A percentile compares a stretch with the other conserved stretches of the same genome.
Evolutionary conservation across 192 early-diverging fungal genomes (phyloP).

Genomic region (Pilaira anomala): DNA sequence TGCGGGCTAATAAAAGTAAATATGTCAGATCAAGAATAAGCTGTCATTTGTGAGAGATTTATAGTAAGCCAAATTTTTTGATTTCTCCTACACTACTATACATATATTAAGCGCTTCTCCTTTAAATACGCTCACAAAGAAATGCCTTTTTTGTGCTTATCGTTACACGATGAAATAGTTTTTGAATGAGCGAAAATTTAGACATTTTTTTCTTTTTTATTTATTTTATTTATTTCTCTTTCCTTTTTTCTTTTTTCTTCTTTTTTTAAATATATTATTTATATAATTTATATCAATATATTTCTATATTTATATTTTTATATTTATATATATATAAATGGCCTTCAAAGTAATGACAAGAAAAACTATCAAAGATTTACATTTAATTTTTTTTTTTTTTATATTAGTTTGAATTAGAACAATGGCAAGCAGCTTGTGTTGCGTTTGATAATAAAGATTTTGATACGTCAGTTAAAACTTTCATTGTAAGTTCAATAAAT

Average conservation of each 20-base stretch:
- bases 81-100: no score
- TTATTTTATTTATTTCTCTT: conserved; percentile 13
- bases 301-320: conserved; percentile 11
- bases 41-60: no score
- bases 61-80: no score
- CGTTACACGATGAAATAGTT: no score
- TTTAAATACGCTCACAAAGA: background rate
- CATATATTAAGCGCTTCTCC: no score
- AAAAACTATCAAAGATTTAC: background rate
- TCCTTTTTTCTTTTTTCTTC: conserved; percentile 28
- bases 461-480: conserved; percentile 62
- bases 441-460: conserved; percentile 75
- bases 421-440: conserved; percentile 76
- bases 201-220: no score
- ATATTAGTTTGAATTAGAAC: conserved; percentile 77
- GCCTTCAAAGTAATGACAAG: conserved; percentile 2
- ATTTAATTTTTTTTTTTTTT: background rate
- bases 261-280: no score
- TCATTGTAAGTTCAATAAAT: conserved; percentile 50
- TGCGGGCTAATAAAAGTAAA: no score
- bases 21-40: no score
- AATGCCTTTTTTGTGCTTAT: background rate
- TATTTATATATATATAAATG: conserved; percentile 19
- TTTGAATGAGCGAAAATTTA: no score
- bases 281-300: no score